These are phyloP conservation scores for Alternaria atra DNA, from an alignment of 2,329 filamentous ascomycete genomes.

Conservation along the genomic window DNA sequence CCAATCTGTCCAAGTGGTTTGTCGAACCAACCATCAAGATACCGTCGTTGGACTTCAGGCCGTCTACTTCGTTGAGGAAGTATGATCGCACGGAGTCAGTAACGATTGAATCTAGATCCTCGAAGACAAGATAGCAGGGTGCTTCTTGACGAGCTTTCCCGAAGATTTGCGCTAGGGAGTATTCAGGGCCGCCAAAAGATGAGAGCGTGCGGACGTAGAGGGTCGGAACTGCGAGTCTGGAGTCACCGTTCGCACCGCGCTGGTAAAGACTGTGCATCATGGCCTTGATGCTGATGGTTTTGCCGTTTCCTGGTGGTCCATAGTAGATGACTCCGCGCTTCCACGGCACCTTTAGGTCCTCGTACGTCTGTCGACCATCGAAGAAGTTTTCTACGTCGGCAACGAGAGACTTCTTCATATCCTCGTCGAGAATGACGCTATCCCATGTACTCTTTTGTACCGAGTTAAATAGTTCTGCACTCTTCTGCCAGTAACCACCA, in stretches of 20 bases:
- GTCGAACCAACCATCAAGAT: constrained; percentile 75
- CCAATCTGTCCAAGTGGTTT: constrained; percentile 70
- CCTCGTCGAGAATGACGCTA: constrained; percentile 71
- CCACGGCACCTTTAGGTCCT: constrained; percentile 71
- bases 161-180: constrained; percentile 51
- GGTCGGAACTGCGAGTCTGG: constrained; percentile 62
- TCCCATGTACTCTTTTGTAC: constrained; percentile 64
- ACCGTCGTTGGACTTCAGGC: constrained; percentile 73
- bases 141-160: constrained; percentile 67
- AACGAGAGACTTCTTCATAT: constrained; percentile 71
- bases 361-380: constrained; percentile 66
- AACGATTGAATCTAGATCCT: constrained; percentile 75
- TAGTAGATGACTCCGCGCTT: constrained; percentile 76
- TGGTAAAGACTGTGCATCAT: constrained; percentile 71
- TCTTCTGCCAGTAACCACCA: constrained; percentile 70
- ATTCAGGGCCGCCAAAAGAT: constrained; percentile 63
- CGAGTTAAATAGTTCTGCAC: constrained; percentile 65
- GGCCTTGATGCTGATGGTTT: constrained; percentile 76
- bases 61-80: constrained; percentile 78
- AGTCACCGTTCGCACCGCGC: constrained; percentile 51
- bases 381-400: constrained; percentile 73
- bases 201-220: constrained; percentile 62
- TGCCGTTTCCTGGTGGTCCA: constrained; percentile 70
- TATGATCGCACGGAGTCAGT: constrained; percentile 68
- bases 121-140: constrained; percentile 75